Evolutionary conservation across 192 early-diverging fungal species (phyloP).

Genomic region (Spizellomyces punctatus): DNA sequence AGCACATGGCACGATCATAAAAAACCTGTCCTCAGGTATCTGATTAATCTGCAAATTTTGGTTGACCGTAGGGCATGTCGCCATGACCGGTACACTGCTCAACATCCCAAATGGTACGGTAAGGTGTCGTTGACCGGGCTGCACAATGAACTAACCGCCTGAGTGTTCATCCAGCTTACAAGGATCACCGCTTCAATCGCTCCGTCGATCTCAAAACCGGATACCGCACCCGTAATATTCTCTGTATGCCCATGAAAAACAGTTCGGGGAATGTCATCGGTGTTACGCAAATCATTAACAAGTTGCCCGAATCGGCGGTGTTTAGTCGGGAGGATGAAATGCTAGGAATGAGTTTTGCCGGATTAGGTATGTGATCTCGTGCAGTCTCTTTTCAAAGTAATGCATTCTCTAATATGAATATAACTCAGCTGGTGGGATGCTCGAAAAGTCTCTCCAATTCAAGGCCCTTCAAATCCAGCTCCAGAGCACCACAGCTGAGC

Average conservation of each 20-base stretch:
- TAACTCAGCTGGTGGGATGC: conserved; percentile 44
- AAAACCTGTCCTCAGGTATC: background rate
- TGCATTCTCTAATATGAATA: background rate
- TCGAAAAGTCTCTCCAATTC: conserved; percentile 51
- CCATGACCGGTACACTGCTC: conserved; percentile 43
- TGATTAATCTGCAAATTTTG: background rate
- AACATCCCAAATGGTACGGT: conserved; percentile 53
- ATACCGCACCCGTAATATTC: conserved; percentile 54
- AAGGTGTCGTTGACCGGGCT: background rate
- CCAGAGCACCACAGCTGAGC: conserved; percentile 7
- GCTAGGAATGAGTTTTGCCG: conserved; percentile 42
- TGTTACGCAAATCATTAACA: conserved; percentile 57
- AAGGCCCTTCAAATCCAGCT: conserved; percentile 40
- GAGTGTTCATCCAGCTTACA: conserved; percentile 38
- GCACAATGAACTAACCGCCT: background rate
- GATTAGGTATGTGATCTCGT: conserved; percentile 28
- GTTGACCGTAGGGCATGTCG: conserved; percentile 32
- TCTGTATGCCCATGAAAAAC: conserved; percentile 54
- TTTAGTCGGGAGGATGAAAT: conserved; percentile 51
- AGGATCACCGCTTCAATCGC: conserved; percentile 55
- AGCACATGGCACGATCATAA: conserved; percentile 17
- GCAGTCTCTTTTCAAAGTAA: background rate
- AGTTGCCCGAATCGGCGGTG: conserved; percentile 37
- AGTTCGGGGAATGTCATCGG: conserved; percentile 45
- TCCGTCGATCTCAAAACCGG: conserved; percentile 54